Conservation (phyloP, 345 rosid species). For the Syzygium aqueum region DNA sequence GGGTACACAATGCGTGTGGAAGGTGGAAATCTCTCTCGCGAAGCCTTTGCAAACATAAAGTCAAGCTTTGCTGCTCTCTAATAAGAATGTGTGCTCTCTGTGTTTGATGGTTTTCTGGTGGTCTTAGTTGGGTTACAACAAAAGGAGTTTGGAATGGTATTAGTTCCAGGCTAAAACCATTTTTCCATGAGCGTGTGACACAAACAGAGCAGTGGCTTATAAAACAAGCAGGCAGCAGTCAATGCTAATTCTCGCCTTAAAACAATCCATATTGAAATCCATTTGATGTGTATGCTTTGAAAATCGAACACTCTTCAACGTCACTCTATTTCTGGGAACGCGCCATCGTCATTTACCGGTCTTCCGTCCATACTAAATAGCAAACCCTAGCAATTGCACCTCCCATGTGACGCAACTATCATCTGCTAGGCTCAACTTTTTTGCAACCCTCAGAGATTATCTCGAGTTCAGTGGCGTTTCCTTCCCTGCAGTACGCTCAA, state of each 20-base stretch:
- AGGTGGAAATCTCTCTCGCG: neutral
- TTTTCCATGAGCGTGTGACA: too few relatives aligned
- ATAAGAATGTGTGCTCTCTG: neutral
- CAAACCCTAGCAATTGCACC: neutral
- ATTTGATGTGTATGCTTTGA: neutral
- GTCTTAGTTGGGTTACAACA: too few relatives aligned
- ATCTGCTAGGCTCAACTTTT: neutral
- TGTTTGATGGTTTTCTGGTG: too few relatives aligned
- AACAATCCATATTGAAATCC: too few relatives aligned
- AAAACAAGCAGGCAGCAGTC: too few relatives aligned
- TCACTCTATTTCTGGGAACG: neutral
- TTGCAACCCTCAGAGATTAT: neutral
- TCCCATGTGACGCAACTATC: neutral
- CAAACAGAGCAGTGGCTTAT: too few relatives aligned
- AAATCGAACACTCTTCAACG: neutral
- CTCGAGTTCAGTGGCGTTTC: neutral
- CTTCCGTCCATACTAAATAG: neutral
- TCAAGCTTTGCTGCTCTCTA: neutral
- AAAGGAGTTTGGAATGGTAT: too few relatives aligned
- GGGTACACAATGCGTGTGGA: neutral
- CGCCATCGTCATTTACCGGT: neutral
- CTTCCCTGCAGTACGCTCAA: neutral
- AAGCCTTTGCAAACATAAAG: neutral
- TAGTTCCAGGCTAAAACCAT: too few relatives aligned
- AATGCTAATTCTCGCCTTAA: too few relatives aligned